Percentiles rank a stretch among this genome's conserved stretches.
phyloP scores from a whole-genome alignment of 495 filamentous ascomycete genomes.

The Xanthoparmelia taractica region DNA sequence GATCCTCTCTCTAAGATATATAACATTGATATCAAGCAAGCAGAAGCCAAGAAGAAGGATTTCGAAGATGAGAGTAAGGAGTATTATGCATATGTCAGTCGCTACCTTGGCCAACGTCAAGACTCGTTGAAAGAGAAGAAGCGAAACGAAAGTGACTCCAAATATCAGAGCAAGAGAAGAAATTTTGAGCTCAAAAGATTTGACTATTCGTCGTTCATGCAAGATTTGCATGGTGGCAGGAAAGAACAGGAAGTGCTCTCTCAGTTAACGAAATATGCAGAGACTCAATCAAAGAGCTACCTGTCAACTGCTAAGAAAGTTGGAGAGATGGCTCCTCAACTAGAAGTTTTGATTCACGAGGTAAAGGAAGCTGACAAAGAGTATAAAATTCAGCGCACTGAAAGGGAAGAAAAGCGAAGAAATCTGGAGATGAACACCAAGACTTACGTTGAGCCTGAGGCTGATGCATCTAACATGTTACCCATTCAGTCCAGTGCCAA shows the following conservation, averaged over 20 bases:
- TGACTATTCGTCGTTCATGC: conserved; percentile 99
- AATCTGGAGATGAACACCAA: conserved; percentile 83
- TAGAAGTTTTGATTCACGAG: conserved; percentile 85
- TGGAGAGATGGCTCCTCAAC: conserved; percentile 77
- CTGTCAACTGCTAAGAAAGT: conserved; percentile 77
- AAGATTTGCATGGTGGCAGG: conserved; percentile 91
- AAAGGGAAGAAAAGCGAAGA: conserved; percentile 87
- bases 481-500: conserved; percentile 22
- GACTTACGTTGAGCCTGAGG: conserved; percentile 69
- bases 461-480: conserved; percentile 27
- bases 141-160: conserved; percentile 83
- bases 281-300: conserved; percentile 79
- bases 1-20: conserved; percentile 90
- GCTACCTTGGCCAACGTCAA: conserved; percentile 89
- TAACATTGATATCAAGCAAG: conserved; percentile 93
- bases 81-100: conserved; percentile 89
- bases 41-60: conserved; percentile 91
- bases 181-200: conserved; percentile 97
- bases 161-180: conserved; percentile 88
- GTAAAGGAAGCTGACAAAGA: conserved; percentile 90
- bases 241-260: conserved; percentile 97
- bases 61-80: conserved; percentile 98
- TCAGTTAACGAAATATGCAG: conserved; percentile 89
- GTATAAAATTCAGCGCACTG: conserved; percentile 85
- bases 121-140: conserved; percentile 98